Evolutionary conservation across 441 rosid species (phyloP).

Genomic region (Erodium texanum): DNA sequence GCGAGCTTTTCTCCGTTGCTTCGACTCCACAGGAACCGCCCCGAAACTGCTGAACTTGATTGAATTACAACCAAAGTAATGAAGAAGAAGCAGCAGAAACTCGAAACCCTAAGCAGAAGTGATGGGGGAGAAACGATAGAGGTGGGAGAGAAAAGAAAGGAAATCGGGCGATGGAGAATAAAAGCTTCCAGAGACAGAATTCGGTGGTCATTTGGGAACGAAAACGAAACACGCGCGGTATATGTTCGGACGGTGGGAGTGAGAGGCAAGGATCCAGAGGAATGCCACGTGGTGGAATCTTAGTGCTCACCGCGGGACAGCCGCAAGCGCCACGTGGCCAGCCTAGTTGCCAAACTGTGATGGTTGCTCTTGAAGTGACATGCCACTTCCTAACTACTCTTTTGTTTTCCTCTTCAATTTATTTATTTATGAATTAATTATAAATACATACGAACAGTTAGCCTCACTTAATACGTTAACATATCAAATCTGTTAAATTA

Average conservation of each 20-base stretch:
- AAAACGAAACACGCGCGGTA: slow-evolving; percentile 3
- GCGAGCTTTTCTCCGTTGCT: background rate
- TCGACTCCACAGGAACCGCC: slow-evolving; percentile 10
- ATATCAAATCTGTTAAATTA: no score
- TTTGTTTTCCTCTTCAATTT: no score
- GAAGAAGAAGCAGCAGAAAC: slow-evolving; percentile 7
- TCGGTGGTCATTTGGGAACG: slow-evolving; percentile 3
- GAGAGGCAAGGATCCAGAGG: background rate
- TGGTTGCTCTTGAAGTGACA: background rate
- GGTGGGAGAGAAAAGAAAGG: no score
- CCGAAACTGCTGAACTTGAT: background rate
- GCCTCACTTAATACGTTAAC: no score
- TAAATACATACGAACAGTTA: no score
- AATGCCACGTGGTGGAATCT: background rate
- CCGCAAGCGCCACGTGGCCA: background rate
- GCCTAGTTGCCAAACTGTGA: background rate
- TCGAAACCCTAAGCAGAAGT: background rate
- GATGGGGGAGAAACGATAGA: background rate
- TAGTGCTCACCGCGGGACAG: background rate
- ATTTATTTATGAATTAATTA: no score
- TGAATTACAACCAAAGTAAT: background rate
- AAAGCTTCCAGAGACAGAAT: background rate
- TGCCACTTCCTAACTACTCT: background rate
- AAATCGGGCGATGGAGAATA: background rate
- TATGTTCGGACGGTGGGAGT: background rate